Evolutionary conservation across 73 alveolate genomes (phyloP).

Genomic region (Symbiodinium natans): DNA sequence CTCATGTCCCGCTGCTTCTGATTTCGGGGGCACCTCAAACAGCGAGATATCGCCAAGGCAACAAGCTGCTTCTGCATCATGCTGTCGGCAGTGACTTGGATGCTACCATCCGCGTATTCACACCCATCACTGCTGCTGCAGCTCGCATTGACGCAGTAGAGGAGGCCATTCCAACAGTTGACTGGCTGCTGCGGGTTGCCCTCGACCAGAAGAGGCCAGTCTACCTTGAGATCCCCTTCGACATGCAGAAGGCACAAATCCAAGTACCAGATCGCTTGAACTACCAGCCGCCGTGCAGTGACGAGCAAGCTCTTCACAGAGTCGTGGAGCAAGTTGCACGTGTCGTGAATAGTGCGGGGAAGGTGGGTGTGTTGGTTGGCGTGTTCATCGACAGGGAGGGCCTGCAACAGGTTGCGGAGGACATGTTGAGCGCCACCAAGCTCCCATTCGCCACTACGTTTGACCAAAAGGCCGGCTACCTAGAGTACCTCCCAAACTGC

Average conservation of each 20-base stretch:
- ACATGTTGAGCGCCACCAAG: background rate
- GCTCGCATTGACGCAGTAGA: background rate
- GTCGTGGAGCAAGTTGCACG: background rate
- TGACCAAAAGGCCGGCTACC: conserved; percentile 25
- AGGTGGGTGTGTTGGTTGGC: conserved; percentile 20
- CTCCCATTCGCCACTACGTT: conserved; percentile 21
- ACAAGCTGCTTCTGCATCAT: background rate
- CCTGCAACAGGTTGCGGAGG: background rate
- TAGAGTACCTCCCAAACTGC: conserved; percentile 12
- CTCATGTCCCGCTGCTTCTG: background rate
- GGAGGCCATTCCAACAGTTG: conserved; percentile 25
- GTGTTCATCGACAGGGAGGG: conserved; percentile 19
- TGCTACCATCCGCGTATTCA: background rate
- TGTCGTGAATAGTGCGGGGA: background rate
- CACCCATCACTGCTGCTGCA: conserved; percentile 6
- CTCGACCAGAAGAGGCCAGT: background rate
- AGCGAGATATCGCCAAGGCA: background rate
- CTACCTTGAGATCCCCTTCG: background rate
- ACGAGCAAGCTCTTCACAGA: background rate
- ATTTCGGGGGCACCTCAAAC: conserved; percentile 2
- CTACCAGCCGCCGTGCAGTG: conserved; percentile 5
- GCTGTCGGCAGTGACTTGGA: background rate
- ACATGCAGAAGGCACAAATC: background rate
- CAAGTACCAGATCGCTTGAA: background rate
- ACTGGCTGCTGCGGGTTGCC: conserved; percentile 31